Evolutionary conservation across 768 basidiomycete species (phyloP), one percentile per base, ranked within the genome.

Genomic region (Pulveroboletus sp.): DNA sequence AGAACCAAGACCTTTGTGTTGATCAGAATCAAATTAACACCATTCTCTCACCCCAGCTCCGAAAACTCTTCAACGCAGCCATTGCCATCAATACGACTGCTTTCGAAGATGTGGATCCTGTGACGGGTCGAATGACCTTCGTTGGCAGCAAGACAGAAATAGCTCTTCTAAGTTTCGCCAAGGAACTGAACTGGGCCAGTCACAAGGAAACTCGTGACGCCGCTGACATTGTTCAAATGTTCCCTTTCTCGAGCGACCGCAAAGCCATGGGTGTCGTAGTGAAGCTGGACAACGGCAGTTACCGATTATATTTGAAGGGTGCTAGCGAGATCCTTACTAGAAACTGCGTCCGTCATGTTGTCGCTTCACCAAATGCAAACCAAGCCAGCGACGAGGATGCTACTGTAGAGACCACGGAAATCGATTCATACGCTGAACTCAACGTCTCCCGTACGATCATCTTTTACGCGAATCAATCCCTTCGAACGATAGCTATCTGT

Each of bases 111-210:
- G 65, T 59, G 28, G 78, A 89, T 58, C 71, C 79, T 10, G 82
- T 81, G 44, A 80, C 77, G 1, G 82, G 79, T 27, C 71, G 81
- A 56, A 49, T 62, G 17, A 67, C 78, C 21, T 93, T 97, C 63
- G 76, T 96, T 42, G 95, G 95, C 10, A 89, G 81, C 73, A 98
- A 98, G 77, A 98, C 95, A 2, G 95, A 97, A 73, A 91, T 88
- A 2, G 93, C 94, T 2, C 76, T 98, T 15, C 74, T 98, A 14
- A 77, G 81, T 57, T 91, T 97, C 55, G 89, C 88, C 11, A 83
- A 87, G 71, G 83, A 87, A 30, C 80, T 87, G 37, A 72, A 76
- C 12, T 98, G 93, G 93, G 67, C 71, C 7, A 72, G 82, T 51
- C 93, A 89, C 73, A 79, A 72, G 64, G 60, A 75, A 44, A 81